These are phyloP conservation scores for Aspergillus pseudoglaucus DNA, from an alignment of 2,329 filamentous ascomycete species.

Conservation along the genomic window DNA sequence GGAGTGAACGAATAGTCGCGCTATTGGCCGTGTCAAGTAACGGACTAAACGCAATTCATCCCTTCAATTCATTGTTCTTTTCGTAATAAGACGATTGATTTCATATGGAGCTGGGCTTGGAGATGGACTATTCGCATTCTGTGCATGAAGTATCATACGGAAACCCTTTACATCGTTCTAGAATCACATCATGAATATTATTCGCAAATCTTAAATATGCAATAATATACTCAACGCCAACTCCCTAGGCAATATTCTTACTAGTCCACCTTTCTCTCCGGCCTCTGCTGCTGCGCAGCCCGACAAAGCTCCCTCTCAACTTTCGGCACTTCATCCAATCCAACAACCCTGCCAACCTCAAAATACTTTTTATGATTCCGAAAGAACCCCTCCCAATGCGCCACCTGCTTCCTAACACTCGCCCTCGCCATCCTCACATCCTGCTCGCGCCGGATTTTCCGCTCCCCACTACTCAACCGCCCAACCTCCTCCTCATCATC, in stretches of 20 bases:
- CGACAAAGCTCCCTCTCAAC: conserved; percentile 63
- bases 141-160: background rate
- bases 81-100: too few relatives aligned
- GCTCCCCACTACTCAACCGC: conserved; percentile 29
- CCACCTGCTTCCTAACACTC: conserved; percentile 60
- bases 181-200: too few relatives aligned
- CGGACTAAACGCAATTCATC: conserved; percentile 16
- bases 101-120: too few relatives aligned
- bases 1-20: conserved; percentile 24
- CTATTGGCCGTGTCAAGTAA: conserved; percentile 28
- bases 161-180: too few relatives aligned
- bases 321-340: conserved; percentile 30
- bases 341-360: conserved; percentile 67
- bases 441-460: conserved; percentile 50
- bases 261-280: conserved; percentile 37
- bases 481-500: conserved; percentile 49
- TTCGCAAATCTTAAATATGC: too few relatives aligned
- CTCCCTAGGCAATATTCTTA: background rate
- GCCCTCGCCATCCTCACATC: conserved; percentile 61
- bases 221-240: too few relatives aligned
- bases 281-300: conserved; percentile 59
- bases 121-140: background rate
- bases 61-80: conserved; percentile 1
- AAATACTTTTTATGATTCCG: conserved; percentile 71
- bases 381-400: conserved; percentile 83